These are phyloP conservation scores for Boletellus deceptivus DNA, from an alignment of 1,284 basidiomycete species.

Conservation along the genomic window DNA sequence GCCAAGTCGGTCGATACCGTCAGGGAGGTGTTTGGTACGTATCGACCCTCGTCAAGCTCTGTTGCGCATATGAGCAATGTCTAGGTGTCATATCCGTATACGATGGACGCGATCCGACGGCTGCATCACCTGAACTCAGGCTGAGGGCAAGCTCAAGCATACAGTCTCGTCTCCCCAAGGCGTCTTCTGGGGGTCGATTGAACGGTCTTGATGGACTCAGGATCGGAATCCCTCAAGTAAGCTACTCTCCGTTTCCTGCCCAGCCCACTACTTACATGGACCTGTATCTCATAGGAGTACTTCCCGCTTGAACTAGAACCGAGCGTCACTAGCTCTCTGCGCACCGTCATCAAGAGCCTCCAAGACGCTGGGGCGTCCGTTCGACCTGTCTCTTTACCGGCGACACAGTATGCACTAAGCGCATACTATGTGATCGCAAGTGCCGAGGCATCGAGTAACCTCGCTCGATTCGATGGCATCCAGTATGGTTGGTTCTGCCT, in stretches of 20 bases:
- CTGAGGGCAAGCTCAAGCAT: constrained; percentile 18
- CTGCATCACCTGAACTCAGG: constrained; percentile 49
- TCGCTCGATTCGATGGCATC: constrained; percentile 89
- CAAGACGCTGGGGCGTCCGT: constrained; percentile 65
- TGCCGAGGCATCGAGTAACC: constrained; percentile 92
- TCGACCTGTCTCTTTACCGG: constrained; percentile 75
- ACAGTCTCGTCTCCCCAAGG: constrained; percentile 18
- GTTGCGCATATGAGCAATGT: constrained; percentile 1
- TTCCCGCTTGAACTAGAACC: constrained; percentile 72
- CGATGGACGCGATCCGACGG: constrained; percentile 81
- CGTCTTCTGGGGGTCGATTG: constrained; percentile 7
- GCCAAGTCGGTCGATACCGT: constrained; percentile 54
- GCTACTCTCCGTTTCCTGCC: neutral
- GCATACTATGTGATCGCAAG: constrained; percentile 95
- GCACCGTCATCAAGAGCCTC: constrained; percentile 50
- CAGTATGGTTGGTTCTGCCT: constrained; percentile 51
- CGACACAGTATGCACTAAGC: constrained; percentile 77
- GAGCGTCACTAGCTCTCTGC: constrained; percentile 47
- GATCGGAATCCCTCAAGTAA: constrained; percentile 61
- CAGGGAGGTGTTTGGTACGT: constrained; percentile 58
- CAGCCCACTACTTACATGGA: neutral
- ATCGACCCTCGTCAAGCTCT: neutral
- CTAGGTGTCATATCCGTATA: constrained; percentile 63
- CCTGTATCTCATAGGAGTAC: constrained; percentile 82
- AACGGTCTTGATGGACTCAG: constrained; percentile 41